Evolutionary conservation across 1,284 basidiomycete species (phyloP).

Genomic region (Trametes versicolor): DNA sequence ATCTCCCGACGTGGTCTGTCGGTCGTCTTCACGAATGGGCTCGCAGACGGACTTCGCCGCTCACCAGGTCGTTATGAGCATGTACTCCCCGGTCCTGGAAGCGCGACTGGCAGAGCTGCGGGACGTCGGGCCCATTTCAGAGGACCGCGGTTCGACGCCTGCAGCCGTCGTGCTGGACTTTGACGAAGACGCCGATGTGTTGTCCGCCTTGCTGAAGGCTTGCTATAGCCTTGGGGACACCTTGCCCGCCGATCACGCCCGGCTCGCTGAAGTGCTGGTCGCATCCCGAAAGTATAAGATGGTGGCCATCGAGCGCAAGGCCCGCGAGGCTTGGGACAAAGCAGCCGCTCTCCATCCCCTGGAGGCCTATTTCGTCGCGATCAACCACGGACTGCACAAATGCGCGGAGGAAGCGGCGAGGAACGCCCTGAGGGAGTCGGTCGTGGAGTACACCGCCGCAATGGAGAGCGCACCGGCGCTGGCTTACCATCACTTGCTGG

Average conservation of each 20-base stretch:
- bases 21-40: too few relatives aligned
- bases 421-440: background rate
- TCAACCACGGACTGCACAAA: background rate
- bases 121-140: background rate
- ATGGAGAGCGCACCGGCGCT: conserved; percentile 17
- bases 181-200: conserved; percentile 5
- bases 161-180: conserved; percentile 20
- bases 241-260: background rate
- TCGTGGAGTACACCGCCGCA: conserved; percentile 6
- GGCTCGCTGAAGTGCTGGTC: background rate
- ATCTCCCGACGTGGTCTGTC: too few relatives aligned
- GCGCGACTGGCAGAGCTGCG: background rate
- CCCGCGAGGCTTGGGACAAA: background rate
- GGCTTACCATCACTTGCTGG: conserved; percentile 9
- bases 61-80: too few relatives aligned
- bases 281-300: conserved; percentile 33
- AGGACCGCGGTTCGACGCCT: background rate
- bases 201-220: conserved; percentile 19
- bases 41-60: too few relatives aligned
- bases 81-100: background rate
- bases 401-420: background rate
- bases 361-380: conserved; percentile 5
- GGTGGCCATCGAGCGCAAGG: background rate
- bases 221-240: background rate
- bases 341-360: background rate